Percentiles rank a stretch among this genome's conserved stretches.
Conservation (phyloP, 768 basidiomycete species). For the Daedaleopsis nitida region DNA sequence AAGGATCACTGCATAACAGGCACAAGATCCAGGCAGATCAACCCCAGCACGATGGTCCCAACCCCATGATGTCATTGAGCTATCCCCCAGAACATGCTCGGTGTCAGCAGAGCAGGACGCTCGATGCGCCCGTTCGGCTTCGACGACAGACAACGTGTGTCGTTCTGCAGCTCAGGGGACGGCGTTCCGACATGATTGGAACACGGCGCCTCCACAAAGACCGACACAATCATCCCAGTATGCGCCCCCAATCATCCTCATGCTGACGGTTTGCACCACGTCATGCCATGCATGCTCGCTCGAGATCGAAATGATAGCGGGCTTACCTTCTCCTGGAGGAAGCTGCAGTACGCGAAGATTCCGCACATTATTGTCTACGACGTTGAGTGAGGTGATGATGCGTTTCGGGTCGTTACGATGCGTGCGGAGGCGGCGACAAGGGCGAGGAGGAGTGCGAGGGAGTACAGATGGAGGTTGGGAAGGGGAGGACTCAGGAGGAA, state of each 20-base stretch:
- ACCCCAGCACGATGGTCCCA: background rate
- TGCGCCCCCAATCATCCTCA: too few relatives aligned
- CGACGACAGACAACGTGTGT: background rate
- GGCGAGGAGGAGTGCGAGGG: background rate
- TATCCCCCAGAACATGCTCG: slow-evolving; percentile 22
- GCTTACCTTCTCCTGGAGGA: slow-evolving; percentile 88
- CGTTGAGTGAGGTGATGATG: background rate
- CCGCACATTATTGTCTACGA: slow-evolving; percentile 68
- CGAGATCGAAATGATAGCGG: slow-evolving; percentile 11
- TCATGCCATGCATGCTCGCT: too few relatives aligned
- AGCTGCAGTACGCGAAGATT: slow-evolving; percentile 97
- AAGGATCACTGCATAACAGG: background rate
- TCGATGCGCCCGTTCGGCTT: slow-evolving; percentile 11
- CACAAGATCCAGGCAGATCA: background rate
- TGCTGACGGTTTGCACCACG: too few relatives aligned
- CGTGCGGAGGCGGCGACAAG: background rate
- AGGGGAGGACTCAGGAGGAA: background rate
- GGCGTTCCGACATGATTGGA: background rate
- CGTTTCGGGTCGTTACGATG: slow-evolving; percentile 11
- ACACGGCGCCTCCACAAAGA: background rate
- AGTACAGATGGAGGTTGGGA: background rate
- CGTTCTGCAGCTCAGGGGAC: too few relatives aligned
- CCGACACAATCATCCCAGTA: too few relatives aligned
- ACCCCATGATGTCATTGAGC: background rate
- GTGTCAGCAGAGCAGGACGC: slow-evolving; percentile 12